phyloP scores from a whole-genome alignment of 257 asterid genomes.

The Ehretia macrophylla region DNA sequence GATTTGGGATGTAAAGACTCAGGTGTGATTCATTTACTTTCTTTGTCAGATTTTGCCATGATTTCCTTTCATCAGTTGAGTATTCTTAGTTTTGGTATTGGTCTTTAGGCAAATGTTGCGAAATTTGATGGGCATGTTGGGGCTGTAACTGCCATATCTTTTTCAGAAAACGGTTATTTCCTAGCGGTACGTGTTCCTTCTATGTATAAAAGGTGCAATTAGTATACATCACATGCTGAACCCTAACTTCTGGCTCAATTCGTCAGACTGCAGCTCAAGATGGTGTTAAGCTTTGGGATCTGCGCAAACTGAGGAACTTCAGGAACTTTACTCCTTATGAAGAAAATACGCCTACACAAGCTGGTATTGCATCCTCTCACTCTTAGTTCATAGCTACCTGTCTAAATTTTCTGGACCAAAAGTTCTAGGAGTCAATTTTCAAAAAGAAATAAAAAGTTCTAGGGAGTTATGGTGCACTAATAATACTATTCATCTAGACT shows the following conservation, averaged over 20 bases:
- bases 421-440: too few species aligned
- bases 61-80: background rate
- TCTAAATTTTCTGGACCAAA: background rate
- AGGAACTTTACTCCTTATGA: slow-evolving; percentile 77
- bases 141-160: slow-evolving; percentile 82
- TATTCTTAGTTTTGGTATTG: background rate
- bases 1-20: slow-evolving; percentile 99
- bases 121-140: slow-evolving; percentile 82
- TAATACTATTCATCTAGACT: too few species aligned
- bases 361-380: slow-evolving; percentile 43
- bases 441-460: too few species aligned
- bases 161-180: slow-evolving; percentile 98
- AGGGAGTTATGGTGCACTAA: too few species aligned
- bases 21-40: slow-evolving; percentile 41
- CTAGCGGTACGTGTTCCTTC: slow-evolving; percentile 64
- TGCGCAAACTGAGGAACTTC: slow-evolving; percentile 88
- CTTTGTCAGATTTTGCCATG: background rate
- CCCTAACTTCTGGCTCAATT: slow-evolving; percentile 20
- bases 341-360: slow-evolving; percentile 75
- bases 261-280: slow-evolving; percentile 95
- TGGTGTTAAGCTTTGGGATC: slow-evolving; percentile 98
- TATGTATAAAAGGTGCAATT: slow-evolving; percentile 1
- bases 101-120: slow-evolving; percentile 71
- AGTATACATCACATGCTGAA: background rate
- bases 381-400: background rate